Evolutionary conservation across 1,139 yeast genomes (phyloP).

Genomic region (Wickerhamomyces sp.): DNA sequence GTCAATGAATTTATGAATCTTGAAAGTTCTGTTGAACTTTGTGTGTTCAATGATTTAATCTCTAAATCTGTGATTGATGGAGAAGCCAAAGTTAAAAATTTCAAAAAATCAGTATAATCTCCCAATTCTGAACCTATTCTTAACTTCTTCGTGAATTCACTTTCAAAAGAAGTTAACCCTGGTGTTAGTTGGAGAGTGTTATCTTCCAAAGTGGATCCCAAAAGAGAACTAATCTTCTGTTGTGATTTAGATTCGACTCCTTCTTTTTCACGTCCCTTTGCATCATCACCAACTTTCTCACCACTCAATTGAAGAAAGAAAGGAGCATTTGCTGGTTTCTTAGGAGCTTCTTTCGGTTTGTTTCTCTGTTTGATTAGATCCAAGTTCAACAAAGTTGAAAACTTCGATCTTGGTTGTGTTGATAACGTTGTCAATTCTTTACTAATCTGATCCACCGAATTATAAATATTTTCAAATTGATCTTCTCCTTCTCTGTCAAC

Average conservation of each 20-base stretch:
- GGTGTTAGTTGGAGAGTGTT: slow-evolving; percentile 24
- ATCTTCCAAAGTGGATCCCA: too few relatives aligned
- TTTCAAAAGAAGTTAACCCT: slow-evolving; percentile 48
- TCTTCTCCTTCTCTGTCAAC: slow-evolving; percentile 29
- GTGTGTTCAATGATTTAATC: slow-evolving; percentile 68
- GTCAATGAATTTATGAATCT: slow-evolving; percentile 63
- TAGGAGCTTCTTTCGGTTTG: slow-evolving; percentile 85
- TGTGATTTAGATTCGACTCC: slow-evolving; percentile 18
- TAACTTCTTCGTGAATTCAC: slow-evolving; percentile 65
- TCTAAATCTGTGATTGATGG: slow-evolving; percentile 85
- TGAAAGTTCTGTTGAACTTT: slow-evolving; percentile 54
- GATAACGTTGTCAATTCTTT: slow-evolving; percentile 67
- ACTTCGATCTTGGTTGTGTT: slow-evolving; percentile 69
- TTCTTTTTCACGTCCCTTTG: slow-evolving; percentile 54
- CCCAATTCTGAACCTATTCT: slow-evolving; percentile 41
- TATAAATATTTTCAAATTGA: slow-evolving; percentile 33
- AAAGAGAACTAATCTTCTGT: slow-evolving; percentile 11
- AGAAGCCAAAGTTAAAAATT: slow-evolving; percentile 53
- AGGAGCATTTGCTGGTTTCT: slow-evolving; percentile 81
- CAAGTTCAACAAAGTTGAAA: slow-evolving; percentile 71
- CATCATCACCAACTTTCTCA: slow-evolving; percentile 64
- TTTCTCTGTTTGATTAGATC: slow-evolving; percentile 83
- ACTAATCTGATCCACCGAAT: slow-evolving; percentile 63
- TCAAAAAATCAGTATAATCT: slow-evolving; percentile 48
- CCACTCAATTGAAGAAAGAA: slow-evolving; percentile 69